phyloP scores from a whole-genome alignment of 345 rosid genomes.

The Melaleuca quinquenervia region DNA sequence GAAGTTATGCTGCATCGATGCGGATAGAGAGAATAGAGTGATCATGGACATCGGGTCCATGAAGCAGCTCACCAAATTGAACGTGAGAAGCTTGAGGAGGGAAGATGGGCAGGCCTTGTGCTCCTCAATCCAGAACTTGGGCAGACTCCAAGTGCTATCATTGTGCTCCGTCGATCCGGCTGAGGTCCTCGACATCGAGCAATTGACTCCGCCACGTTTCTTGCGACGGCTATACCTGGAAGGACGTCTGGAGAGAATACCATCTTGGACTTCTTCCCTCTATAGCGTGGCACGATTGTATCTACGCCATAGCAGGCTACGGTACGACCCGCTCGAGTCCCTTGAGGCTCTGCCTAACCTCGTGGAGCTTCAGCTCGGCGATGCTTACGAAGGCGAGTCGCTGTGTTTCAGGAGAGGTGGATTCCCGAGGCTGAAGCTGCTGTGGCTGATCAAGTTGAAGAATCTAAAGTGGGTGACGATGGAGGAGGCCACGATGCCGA shows the following conservation, averaged over 20 bases:
- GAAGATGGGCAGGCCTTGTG: conserved; percentile 5
- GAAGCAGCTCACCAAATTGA: conserved; percentile 5
- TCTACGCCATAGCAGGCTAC: conserved; percentile 3
- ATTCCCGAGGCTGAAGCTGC: conserved; percentile 4
- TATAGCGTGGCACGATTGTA: conserved; percentile 3
- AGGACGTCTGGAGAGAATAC: conserved; percentile 10
- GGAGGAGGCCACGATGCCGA: conserved; percentile 13
- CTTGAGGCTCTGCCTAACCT: conserved; percentile 14
- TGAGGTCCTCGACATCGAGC: conserved; percentile 6
- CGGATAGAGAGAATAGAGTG: background rate
- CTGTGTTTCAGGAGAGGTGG: conserved; percentile 2
- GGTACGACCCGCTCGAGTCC: conserved; percentile 1
- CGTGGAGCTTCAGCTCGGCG: conserved; percentile 3
- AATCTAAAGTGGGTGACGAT: background rate
- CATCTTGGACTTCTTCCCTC: conserved; percentile 14
- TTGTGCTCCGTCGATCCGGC: background rate
- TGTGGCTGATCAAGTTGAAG: conserved; percentile 3
- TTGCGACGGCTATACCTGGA: conserved; percentile 11
- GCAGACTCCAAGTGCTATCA: conserved; percentile 3
- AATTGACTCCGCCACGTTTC: conserved; percentile 11
- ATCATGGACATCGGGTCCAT: conserved; percentile 5
- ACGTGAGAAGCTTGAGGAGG: conserved; percentile 3
- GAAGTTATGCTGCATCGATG: conserved; percentile 12
- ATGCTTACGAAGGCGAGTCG: conserved; percentile 5
- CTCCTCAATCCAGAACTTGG: conserved; percentile 7